Conservation (phyloP, 805 yeast genomes). For the Sporopachydermia quercuum region DNA sequence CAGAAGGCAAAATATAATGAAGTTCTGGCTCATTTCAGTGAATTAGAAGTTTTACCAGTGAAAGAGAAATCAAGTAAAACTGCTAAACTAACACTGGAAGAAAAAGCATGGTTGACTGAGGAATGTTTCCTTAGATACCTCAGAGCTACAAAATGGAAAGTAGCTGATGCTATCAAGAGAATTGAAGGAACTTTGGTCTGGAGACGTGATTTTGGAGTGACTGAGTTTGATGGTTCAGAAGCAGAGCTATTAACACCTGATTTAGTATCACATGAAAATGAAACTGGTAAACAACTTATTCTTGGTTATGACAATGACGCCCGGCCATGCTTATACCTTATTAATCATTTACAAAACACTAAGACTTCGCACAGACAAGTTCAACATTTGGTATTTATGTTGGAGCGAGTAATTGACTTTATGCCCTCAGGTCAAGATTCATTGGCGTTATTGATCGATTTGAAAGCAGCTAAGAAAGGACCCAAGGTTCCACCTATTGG, state of each 20-base stretch:
- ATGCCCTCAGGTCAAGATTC: constrained; percentile 98
- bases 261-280: constrained; percentile 51
- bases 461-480: constrained; percentile 55
- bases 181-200: constrained; percentile 69
- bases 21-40: constrained; percentile 50
- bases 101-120: constrained; percentile 84
- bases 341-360: constrained; percentile 94
- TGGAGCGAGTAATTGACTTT: constrained; percentile 82
- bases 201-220: constrained; percentile 87
- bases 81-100: constrained; percentile 29
- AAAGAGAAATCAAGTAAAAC: constrained; percentile 24
- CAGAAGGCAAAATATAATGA: constrained; percentile 45
- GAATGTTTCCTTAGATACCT: constrained; percentile 85
- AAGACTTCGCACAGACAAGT: constrained; percentile 82
- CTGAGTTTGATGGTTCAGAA: constrained; percentile 19
- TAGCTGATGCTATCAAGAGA: constrained; percentile 54
- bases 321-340: constrained; percentile 84
- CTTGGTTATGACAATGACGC: constrained; percentile 82
- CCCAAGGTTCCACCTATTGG: constrained; percentile 77
- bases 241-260: constrained; percentile 42
- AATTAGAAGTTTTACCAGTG: constrained; percentile 28
- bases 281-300: constrained; percentile 84
- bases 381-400: constrained; percentile 86
- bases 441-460: constrained; percentile 80
- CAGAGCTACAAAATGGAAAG: constrained; percentile 88